Conservation (phyloP, 441 rosid genomes). For the Hura crepitans region DNA sequence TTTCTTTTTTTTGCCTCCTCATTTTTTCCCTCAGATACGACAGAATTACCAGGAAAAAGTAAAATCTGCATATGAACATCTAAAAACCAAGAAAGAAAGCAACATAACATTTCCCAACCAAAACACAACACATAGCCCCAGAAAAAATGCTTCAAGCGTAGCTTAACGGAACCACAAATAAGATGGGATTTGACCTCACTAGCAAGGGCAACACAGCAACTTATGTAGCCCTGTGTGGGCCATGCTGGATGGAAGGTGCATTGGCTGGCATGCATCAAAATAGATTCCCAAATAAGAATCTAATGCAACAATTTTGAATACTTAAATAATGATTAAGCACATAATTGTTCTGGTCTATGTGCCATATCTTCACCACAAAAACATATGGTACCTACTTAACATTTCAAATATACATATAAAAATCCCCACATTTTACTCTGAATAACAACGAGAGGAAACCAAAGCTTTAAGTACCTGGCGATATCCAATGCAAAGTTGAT, state of each 20-base stretch:
- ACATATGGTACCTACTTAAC: neutral
- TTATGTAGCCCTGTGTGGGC: neutral
- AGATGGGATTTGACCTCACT: neutral
- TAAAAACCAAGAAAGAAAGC: neutral
- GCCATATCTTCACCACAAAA: neutral
- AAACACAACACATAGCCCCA: neutral
- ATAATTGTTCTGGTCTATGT: neutral
- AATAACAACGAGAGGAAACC: neutral
- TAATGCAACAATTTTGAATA: slow-evolving; percentile 6
- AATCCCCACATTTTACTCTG: neutral
- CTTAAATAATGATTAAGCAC: neutral
- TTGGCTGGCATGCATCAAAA: neutral
- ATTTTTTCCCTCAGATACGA: slow-evolving; percentile 3
- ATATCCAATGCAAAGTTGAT: slow-evolving; percentile 91
- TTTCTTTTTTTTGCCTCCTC: neutral
- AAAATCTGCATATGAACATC: neutral
- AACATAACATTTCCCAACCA: neutral
- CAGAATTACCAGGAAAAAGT: slow-evolving; percentile 1
- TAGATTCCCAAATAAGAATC: slow-evolving; percentile 2
- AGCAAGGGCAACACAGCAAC: neutral
- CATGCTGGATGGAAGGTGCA: slow-evolving; percentile 1
- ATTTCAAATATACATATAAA: neutral
- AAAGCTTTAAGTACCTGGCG: slow-evolving; percentile 50
- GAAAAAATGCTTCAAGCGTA: neutral
- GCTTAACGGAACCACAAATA: neutral